These are phyloP conservation scores for Apophysomyces ossiformis DNA, from an alignment of 371 early-diverging fungal species.

Conservation along the genomic window DNA sequence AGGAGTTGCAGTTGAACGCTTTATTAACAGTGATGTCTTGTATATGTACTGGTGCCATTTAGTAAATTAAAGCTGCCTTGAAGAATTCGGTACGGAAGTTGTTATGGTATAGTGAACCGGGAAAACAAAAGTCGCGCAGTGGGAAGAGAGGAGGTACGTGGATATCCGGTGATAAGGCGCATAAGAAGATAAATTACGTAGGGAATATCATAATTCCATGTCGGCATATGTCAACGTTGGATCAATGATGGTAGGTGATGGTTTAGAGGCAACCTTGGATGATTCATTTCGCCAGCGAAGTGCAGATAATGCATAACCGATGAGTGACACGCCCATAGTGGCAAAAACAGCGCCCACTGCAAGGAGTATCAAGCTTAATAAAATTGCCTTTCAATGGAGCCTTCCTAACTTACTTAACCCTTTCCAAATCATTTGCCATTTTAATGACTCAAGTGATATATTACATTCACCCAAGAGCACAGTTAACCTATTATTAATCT, in stretches of 20 bases:
- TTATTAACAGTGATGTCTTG: too few species aligned
- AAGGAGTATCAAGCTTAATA: not conserved
- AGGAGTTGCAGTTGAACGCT: too few species aligned
- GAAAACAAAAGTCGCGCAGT: too few species aligned
- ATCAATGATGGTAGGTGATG: not conserved
- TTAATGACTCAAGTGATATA: slow-evolving; percentile 81
- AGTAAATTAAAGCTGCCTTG: too few species aligned
- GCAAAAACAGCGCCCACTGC: slow-evolving; percentile 23
- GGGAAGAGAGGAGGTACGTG: not conserved
- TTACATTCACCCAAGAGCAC: slow-evolving; percentile 74
- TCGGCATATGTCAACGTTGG: slow-evolving; percentile 1
- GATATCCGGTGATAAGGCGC: not conserved
- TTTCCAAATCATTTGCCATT: slow-evolving; percentile 66
- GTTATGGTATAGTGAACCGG: too few species aligned
- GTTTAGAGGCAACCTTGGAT: not conserved
- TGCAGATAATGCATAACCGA: slow-evolving; percentile 20
- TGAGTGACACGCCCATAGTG: slow-evolving; percentile 18
- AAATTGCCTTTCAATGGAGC: not conserved
- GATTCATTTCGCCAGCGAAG: slow-evolving; percentile 15
- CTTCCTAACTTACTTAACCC: slow-evolving; percentile 53
- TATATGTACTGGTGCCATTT: too few species aligned
- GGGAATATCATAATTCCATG: not conserved
- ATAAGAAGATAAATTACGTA: not conserved
- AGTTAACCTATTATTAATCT: slow-evolving; percentile 77
- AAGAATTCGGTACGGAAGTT: too few species aligned